Percentiles rank a stretch among this genome's conserved stretches.
Evolutionary conservation across 495 filamentous ascomycete genomes (phyloP).

Genomic region (Penicillium coprophilum): DNA sequence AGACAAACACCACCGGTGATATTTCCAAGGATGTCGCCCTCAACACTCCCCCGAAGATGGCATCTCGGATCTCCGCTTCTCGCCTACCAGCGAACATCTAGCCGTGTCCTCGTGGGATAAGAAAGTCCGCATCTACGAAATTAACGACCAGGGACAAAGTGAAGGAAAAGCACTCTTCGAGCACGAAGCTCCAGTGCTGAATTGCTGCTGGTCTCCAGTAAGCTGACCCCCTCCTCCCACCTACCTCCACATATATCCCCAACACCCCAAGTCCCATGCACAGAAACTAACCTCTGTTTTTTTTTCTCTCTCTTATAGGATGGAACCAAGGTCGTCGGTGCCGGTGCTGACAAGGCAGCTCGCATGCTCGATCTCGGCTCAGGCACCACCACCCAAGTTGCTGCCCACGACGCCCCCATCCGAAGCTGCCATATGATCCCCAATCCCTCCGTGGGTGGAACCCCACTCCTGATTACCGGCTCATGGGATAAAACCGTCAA

Average conservation of each 20-base stretch:
- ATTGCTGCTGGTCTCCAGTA: conserved; percentile 83
- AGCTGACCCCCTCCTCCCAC: conserved; percentile 19
- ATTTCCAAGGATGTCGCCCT: conserved; percentile 84
- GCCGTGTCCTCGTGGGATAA: conserved; percentile 93
- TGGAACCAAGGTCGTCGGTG: conserved; percentile 75
- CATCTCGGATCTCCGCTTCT: conserved; percentile 81
- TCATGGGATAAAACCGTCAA: conserved; percentile 96
- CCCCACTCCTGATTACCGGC: conserved; percentile 75
- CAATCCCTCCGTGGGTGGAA: conserved; percentile 47
- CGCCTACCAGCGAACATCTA: conserved; percentile 71
- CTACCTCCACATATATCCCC: neutral
- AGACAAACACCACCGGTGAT: conserved; percentile 79
- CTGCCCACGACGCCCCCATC: conserved; percentile 78
- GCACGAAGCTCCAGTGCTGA: conserved; percentile 73
- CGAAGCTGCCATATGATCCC: conserved; percentile 73
- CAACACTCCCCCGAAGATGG: conserved; percentile 78
- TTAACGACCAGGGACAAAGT: conserved; percentile 66
- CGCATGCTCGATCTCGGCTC: conserved; percentile 72
- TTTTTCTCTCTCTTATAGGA: conserved; percentile 43
- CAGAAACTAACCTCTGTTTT: conserved; percentile 10
- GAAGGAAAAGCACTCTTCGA: conserved; percentile 77
- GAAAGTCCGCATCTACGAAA: conserved; percentile 89
- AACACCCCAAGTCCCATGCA: neutral
- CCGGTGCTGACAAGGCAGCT: conserved; percentile 79
- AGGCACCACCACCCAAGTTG: conserved; percentile 61